A percentile compares a stretch with the other conserved stretches of the same genome.
Conservation (phyloP, 495 filamentous ascomycete species). For the Chaetomium cochliodes region DNA sequence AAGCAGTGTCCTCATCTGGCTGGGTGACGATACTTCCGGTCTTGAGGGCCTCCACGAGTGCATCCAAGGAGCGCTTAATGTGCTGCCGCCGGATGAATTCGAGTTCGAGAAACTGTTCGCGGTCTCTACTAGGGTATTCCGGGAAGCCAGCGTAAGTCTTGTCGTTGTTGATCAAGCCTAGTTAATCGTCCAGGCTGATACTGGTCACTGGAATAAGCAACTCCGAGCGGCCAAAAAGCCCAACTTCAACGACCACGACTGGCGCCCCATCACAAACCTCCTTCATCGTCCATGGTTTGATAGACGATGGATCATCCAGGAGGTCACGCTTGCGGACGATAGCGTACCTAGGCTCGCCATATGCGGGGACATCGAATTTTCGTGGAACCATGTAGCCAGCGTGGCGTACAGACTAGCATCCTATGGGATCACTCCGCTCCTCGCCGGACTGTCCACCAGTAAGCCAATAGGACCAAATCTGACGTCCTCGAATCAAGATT, state of each 20-base stretch:
- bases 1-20: slow-evolving; percentile 33
- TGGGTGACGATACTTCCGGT: slow-evolving; percentile 30
- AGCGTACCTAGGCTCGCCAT: slow-evolving; percentile 17
- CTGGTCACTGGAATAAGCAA: background rate
- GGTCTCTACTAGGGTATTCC: background rate
- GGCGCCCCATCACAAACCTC: slow-evolving; percentile 22
- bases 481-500: background rate
- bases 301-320: slow-evolving; percentile 35
- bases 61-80: slow-evolving; percentile 9
- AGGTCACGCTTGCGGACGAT: slow-evolving; percentile 26
- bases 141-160: background rate
- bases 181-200: no score
- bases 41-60: slow-evolving; percentile 20
- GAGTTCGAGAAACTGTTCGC: slow-evolving; percentile 1
- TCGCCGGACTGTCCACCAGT: slow-evolving; percentile 16
- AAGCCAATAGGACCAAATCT: background rate
- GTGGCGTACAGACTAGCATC: slow-evolving; percentile 23
- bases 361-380: slow-evolving; percentile 25
- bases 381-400: slow-evolving; percentile 28
- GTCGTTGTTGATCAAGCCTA: no score
- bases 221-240: slow-evolving; percentile 18
- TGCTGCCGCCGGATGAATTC: slow-evolving; percentile 18
- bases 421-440: slow-evolving; percentile 18
- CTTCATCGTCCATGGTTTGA: slow-evolving; percentile 32
- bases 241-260: slow-evolving; percentile 28